A percentile compares a stretch with the other conserved stretches of the same genome.
Evolutionary conservation across 108 stramenopile species (phyloP).

Genomic region (Cyclostephanos tholiformis): DNA sequence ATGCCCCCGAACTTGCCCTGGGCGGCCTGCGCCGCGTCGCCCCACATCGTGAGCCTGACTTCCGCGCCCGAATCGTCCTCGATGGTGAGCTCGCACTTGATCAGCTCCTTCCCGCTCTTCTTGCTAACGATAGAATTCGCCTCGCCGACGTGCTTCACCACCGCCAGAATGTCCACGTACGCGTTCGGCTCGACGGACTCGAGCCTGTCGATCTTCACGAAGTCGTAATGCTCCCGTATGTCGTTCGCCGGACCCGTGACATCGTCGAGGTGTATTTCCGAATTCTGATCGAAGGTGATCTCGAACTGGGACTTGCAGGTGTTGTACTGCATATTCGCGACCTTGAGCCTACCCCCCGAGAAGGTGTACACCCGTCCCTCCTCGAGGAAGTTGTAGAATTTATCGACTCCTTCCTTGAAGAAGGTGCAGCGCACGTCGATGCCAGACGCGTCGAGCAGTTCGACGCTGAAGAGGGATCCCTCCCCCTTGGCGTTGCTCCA

Average conservation of each 20-base stretch:
- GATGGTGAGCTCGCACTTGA: slow-evolving; percentile 89
- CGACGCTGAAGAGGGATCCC: slow-evolving; percentile 87
- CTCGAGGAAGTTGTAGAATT: slow-evolving; percentile 83
- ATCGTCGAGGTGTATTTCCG: slow-evolving; percentile 80
- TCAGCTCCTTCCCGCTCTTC: slow-evolving; percentile 82
- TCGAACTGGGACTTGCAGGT: slow-evolving; percentile 90
- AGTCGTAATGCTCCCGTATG: slow-evolving; percentile 77
- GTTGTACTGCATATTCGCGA: slow-evolving; percentile 93
- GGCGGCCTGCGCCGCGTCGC: slow-evolving; percentile 60
- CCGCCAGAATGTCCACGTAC: slow-evolving; percentile 84
- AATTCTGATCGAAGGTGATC: slow-evolving; percentile 92
- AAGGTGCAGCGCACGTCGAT: slow-evolving; percentile 93
- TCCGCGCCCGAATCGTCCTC: slow-evolving; percentile 92
- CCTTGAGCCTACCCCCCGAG: slow-evolving; percentile 90
- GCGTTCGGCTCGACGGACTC: slow-evolving; percentile 64
- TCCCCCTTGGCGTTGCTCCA: slow-evolving; percentile 95
- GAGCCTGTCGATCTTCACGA: slow-evolving; percentile 73
- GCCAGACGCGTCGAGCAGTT: slow-evolving; percentile 85
- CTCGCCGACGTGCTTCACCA: slow-evolving; percentile 82
- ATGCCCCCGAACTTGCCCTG: slow-evolving; percentile 51
- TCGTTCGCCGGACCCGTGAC: slow-evolving; percentile 46
- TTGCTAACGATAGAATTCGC: slow-evolving; percentile 68
- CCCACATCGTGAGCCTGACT: slow-evolving; percentile 91
- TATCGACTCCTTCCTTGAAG: slow-evolving; percentile 96
- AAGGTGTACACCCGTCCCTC: slow-evolving; percentile 92